These are phyloP conservation scores for Xylaria intraflava DNA, from an alignment of 495 filamentous ascomycete genomes.

Conservation along the genomic window DNA sequence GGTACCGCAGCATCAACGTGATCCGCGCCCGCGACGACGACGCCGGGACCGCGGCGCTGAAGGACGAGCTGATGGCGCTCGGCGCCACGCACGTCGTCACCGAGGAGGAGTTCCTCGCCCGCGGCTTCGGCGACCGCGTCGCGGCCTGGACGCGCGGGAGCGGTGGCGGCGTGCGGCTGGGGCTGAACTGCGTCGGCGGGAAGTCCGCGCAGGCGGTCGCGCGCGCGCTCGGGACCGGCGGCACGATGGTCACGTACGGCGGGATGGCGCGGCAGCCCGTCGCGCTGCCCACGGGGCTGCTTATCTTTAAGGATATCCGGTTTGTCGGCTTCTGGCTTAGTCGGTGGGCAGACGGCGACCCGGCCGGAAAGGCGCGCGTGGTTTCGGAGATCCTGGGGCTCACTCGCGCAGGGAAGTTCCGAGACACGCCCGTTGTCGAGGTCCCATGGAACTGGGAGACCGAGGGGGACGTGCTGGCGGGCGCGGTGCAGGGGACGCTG, in stretches of 20 bases:
- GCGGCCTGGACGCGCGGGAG: constrained; percentile 57
- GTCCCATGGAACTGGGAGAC: constrained; percentile 77
- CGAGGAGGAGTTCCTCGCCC: constrained; percentile 56
- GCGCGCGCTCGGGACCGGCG: constrained; percentile 56
- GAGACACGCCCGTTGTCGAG: constrained; percentile 71
- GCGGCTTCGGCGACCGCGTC: constrained; percentile 55
- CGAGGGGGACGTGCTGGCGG: constrained; percentile 51
- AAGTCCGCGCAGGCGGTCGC: constrained; percentile 68
- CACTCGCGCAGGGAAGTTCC: constrained; percentile 67
- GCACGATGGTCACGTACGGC: constrained; percentile 85
- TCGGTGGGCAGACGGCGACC: constrained; percentile 73
- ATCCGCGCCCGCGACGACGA: constrained; percentile 59
- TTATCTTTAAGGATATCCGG: constrained; percentile 85
- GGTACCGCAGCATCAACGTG: constrained; percentile 79
- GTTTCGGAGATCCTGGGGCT: constrained; percentile 74
- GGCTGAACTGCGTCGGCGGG: constrained; percentile 93
- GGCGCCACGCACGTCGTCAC: constrained; percentile 82
- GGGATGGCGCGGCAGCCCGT: constrained; percentile 88
- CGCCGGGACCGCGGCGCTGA: constrained; percentile 59
- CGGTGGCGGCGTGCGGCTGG: constrained; percentile 62
- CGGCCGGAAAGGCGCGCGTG: constrained; percentile 65
- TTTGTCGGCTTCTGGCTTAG: constrained; percentile 95
- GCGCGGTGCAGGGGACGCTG: constrained; percentile 68
- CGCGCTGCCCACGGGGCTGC: constrained; percentile 62
- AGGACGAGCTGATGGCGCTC: constrained; percentile 60